Conservation (phyloP, 1,139 yeast genomes). For the Suhomyces wounanorum region DNA sequence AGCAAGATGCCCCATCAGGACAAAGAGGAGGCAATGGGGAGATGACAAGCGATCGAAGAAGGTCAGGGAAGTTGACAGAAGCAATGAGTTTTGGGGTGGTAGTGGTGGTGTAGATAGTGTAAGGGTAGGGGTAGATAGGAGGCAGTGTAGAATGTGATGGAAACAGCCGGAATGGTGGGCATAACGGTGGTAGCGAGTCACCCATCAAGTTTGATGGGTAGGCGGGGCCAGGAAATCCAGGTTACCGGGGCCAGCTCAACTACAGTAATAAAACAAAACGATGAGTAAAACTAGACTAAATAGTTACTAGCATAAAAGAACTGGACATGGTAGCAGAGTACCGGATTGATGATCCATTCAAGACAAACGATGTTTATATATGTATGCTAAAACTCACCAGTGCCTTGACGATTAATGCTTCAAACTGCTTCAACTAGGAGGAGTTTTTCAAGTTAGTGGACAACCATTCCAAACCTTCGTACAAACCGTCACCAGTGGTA, state of each 20-base stretch:
- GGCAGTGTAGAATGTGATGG: neutral
- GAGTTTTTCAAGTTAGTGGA: constrained; percentile 80
- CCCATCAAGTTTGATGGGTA: neutral
- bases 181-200: neutral
- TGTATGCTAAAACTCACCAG: constrained; percentile 15
- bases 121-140: neutral
- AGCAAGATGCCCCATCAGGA: neutral
- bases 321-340: constrained; percentile 9
- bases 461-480: constrained; percentile 91
- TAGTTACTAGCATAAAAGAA: constrained; percentile 13
- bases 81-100: too few relatives aligned
- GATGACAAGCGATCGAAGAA: too few relatives aligned
- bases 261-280: constrained; percentile 7
- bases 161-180: neutral
- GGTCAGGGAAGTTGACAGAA: too few relatives aligned
- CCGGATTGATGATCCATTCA: constrained; percentile 9
- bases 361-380: constrained; percentile 12
- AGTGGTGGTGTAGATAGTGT: neutral
- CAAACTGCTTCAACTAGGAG: constrained; percentile 15
- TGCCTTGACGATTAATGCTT: constrained; percentile 10
- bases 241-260: neutral
- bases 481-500: constrained; percentile 87
- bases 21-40: too few relatives aligned
- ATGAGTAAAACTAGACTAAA: constrained; percentile 11
- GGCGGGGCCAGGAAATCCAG: neutral